Base-by-base conservation (phyloP, 2,329 filamentous ascomycete genomes). In the Sarocladium brachiariae region DNA sequence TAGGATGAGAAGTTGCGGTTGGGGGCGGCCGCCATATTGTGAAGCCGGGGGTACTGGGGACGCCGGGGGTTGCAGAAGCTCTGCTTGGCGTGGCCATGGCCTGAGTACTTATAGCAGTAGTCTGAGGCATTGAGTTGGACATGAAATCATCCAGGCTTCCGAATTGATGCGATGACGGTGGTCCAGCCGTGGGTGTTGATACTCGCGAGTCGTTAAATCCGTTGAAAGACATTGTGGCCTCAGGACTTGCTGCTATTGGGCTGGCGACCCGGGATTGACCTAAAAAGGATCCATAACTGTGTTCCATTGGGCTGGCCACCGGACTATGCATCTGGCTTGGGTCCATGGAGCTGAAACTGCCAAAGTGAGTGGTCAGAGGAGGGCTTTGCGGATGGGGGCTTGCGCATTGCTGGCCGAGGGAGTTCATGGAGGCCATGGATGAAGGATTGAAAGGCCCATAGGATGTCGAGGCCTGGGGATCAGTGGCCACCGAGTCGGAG, bases 11-110 rank as follows among this genome's bases (percentile, higher is more conserved):
- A 18, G 58, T 59, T n/a, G 54, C 52, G 13, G 55, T 46, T 30
- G 54, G 51, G n/a, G 65, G 65, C 18, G 65, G 61, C 39, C 66
- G 63, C 66, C 66, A 69, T 34, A 68, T 68, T 21, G 64, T 61
- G 51, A 68, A 68, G 14, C 66, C 65, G 31, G 66, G 65, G 3
- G 65, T 68, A 7, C 52, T 50, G 31, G 35, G 18, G 14, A 35
- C 27, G 13, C 11, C 46, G 2, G 46, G 31, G 16, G 46, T 43
- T 4, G 39, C 6, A 7, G 39, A 6, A 16, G 13, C 16, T 23
- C 23, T 43, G 23, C 23, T 43, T 14, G 39, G 23, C 3, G 23
- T 23, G 4, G 19, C 21, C 39, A 43, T 27, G 14, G 21, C 21
- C 21, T 25, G 39, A 43, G 10, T 43, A 19, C 39, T 27, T 13